Base-by-base conservation (phyloP, 2,329 filamentous ascomycete genomes). In the Penicillium sp. region DNA sequence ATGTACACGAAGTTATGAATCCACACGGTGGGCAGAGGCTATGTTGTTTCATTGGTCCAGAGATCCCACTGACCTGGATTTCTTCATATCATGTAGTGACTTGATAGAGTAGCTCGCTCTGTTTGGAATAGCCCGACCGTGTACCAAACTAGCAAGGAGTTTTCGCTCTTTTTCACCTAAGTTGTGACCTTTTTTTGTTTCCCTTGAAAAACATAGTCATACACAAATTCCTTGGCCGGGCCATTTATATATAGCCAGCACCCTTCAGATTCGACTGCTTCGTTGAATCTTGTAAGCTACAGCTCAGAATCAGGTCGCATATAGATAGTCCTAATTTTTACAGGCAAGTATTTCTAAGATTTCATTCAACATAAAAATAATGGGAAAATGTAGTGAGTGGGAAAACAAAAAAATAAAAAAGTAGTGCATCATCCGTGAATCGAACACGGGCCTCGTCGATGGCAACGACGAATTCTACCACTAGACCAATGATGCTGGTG, bases 371-470 rank as follows among this genome's bases (percentile, higher is more conserved):
- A 22, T 22, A 22, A 22, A 22, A 22, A 22, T 22, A 22, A 22
- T 22, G 4, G 22, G 4, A 22, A 22, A 22, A 22, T 22, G 22
- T 22, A 22, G 22, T 22, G 22, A 4, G 22, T 3, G 22, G 2
- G 4, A 4, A 22, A 22, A 22, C 2, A 22, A 3, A 22, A 22
- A 19, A 16, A n/a, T 7, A 4, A 36, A 47, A 47, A 47, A 33
- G 12, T 17, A 49, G 43, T 66, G 61, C 61, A 67, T 66, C 61
- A 73, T 74, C 73, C 73, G 73, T 73, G 73, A 75, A 75, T 75
- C 73, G 73, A 75, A 75, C 73, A 73, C 73, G 73, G 73, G 73
- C 73, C 73, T 75, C 73, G 68, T 75, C 73, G 73, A 75, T 75
- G 72, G 72, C 72, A 74, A 74, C 72, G 72, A 74, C 67, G 71